Base-by-base conservation (phyloP, 805 yeast genomes). In the Nakazawaea pomicola region DNA sequence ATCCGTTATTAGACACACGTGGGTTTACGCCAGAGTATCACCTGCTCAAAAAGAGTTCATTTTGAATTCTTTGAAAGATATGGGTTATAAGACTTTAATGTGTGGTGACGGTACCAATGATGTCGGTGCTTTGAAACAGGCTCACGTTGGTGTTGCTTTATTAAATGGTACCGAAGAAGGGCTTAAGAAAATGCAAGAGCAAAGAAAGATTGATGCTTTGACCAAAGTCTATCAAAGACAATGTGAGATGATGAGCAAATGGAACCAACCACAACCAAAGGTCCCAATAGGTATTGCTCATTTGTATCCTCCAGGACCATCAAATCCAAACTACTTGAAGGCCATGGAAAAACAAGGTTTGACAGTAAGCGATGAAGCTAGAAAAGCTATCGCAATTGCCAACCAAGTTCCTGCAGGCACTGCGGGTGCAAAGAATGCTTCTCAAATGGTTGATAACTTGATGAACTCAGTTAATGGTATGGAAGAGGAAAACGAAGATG, bases 61-160 rank as follows among this genome's bases (percentile, higher is more conserved):
- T 53, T 71, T 93, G 55, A 82, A 80, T 47, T 76, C 89, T 29
- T 76, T 87, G 60, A 93, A 91, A 62, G 81, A 78, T 47, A 74
- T 87, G 60, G 96, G 96, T 19, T 93, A 91, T 65, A 83, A 78
- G 57, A 93, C 98, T 18, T 74, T 93, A 54, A 93, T 93, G 99
- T 93, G 99, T 66, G 99, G 99, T 72, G 99, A 93, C 66, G 99
- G 99, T 65, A 93, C 99, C n/a, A 93, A 93, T 59, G 99, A 93
- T 70, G 99, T 93, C 38, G 99, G 99, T 64, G 99, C 99, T 41
- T 76, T 93, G 65, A 93, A 93, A 63, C 98, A 93, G 68, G 98
- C 99, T 2, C 95, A 93, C 57, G 83, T 93, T 57, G 99, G 99
- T 70, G 86, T 93, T 59, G 99, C 99, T n/a, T 70, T 93, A 52